These are phyloP conservation scores for Poa pratensis DNA, from an alignment of 176 grass and related monocot genomes.

Conservation along the genomic window DNA sequence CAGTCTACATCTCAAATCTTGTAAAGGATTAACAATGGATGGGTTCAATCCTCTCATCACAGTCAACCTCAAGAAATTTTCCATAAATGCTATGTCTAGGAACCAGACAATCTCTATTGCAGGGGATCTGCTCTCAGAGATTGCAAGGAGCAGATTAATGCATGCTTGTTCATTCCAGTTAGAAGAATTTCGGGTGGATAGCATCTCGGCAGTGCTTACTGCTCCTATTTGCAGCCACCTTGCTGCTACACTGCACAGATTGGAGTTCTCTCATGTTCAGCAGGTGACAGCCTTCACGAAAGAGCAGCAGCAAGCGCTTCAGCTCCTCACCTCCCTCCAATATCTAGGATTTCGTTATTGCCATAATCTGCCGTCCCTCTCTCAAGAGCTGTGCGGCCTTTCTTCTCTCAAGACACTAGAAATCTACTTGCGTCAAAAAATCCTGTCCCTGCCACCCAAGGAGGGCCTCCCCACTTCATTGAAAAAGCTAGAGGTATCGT, in stretches of 20 bases:
- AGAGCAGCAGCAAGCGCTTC: not conserved
- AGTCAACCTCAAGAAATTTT: no score
- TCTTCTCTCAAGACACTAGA: no score
- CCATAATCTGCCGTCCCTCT: not conserved
- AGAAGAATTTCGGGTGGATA: not conserved
- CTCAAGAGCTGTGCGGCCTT: not conserved
- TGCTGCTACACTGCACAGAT: not conserved
- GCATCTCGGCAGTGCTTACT: no score
- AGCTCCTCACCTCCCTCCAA: not conserved
- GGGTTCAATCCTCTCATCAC: no score
- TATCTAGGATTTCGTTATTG: rapidly evolving
- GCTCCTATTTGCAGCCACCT: not conserved
- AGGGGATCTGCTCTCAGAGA: not conserved
- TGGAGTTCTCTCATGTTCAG: rapidly evolving
- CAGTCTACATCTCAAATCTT: no score
- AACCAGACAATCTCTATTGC: no score
- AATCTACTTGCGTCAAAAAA: rapidly evolving
- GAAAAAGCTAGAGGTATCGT: rapidly evolving
- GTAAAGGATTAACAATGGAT: no score
- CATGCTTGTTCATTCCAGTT: not conserved
- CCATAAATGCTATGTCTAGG: no score
- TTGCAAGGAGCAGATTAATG: not conserved
- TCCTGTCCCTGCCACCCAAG: not conserved
- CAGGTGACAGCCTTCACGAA: not conserved
- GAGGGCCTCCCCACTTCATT: not conserved